phyloP scores from a whole-genome alignment of 805 yeast species.

The Osmozyma mogii region DNA sequence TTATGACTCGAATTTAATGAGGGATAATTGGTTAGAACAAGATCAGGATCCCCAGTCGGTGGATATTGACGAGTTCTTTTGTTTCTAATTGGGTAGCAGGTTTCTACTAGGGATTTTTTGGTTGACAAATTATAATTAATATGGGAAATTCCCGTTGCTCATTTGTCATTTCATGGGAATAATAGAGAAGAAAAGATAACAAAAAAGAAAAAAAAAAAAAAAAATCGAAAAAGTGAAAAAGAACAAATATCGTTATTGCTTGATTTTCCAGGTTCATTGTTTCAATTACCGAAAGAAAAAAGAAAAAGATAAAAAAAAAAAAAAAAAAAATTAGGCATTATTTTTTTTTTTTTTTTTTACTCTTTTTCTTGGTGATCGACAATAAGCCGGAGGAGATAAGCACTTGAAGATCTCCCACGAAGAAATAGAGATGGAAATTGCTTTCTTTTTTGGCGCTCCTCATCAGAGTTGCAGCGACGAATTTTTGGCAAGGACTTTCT shows the following conservation, averaged over 20 bases:
- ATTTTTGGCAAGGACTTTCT: conserved; percentile 6
- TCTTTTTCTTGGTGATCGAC: conserved; percentile 4
- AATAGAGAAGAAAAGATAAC: conserved; percentile 3
- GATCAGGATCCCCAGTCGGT: conserved; percentile 12
- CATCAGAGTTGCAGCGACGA: conserved; percentile 9
- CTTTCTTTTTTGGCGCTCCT: conserved; percentile 6
- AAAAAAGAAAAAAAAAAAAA: conserved; percentile 5
- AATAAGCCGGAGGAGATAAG: not conserved
- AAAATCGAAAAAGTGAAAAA: conserved; percentile 10
- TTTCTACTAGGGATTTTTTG: conserved; percentile 7
- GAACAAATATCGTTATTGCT: too few relatives aligned
- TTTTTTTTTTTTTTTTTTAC: conserved; percentile 2
- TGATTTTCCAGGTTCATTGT: too few relatives aligned
- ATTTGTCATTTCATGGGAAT: conserved; percentile 2
- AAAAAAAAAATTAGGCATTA: conserved; percentile 5
- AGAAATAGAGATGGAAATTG: conserved; percentile 2
- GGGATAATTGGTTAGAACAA: conserved; percentile 2
- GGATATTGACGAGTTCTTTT: conserved; percentile 25
- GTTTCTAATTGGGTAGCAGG: conserved; percentile 16
- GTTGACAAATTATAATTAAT: conserved; percentile 6
- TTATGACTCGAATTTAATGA: too few relatives aligned
- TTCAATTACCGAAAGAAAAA: not conserved
- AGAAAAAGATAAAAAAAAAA: conserved; percentile 4
- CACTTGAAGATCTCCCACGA: conserved; percentile 8
- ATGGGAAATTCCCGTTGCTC: conserved; percentile 6